phyloP scores from a whole-genome alignment of 495 filamentous ascomycete species.

The Paragyromitra xinjiangensis region DNA sequence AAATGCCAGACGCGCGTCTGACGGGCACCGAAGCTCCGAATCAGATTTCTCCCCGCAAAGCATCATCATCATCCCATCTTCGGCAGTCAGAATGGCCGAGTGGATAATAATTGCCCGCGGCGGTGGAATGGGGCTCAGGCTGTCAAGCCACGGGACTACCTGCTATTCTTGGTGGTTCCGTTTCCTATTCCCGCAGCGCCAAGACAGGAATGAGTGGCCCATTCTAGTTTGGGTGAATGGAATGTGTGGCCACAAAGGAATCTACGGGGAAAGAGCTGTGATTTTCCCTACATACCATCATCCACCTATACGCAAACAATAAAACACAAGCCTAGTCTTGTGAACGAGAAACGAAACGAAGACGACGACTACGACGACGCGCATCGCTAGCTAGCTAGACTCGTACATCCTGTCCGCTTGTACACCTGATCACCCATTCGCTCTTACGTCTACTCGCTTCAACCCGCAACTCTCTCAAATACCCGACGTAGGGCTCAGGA shows the following conservation, averaged over 20 bases:
- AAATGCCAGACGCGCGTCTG: slow-evolving; percentile 30
- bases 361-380: slow-evolving; percentile 21
- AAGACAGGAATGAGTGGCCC: slow-evolving; percentile 10
- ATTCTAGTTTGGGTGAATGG: slow-evolving; percentile 41
- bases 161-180: slow-evolving; percentile 11
- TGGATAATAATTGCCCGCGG: background rate
- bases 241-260: slow-evolving; percentile 52
- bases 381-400: slow-evolving; percentile 8
- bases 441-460: background rate
- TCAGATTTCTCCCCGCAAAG: background rate
- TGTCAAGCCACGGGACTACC: slow-evolving; percentile 15
- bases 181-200: slow-evolving; percentile 1
- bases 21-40: background rate
- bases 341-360: slow-evolving; percentile 38
- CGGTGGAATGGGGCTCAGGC: slow-evolving; percentile 2
- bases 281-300: background rate
- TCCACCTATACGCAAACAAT: slow-evolving; percentile 17
- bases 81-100: background rate
- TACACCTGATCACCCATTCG: too few relatives aligned
- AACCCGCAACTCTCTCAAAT: slow-evolving; percentile 1
- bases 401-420: background rate
- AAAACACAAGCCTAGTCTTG: slow-evolving; percentile 14
- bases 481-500: slow-evolving; percentile 16
- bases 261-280: background rate
- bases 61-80: background rate